Conservation (phyloP, 2,329 filamentous ascomycete species). For the Mycosphaerella sp. region DNA sequence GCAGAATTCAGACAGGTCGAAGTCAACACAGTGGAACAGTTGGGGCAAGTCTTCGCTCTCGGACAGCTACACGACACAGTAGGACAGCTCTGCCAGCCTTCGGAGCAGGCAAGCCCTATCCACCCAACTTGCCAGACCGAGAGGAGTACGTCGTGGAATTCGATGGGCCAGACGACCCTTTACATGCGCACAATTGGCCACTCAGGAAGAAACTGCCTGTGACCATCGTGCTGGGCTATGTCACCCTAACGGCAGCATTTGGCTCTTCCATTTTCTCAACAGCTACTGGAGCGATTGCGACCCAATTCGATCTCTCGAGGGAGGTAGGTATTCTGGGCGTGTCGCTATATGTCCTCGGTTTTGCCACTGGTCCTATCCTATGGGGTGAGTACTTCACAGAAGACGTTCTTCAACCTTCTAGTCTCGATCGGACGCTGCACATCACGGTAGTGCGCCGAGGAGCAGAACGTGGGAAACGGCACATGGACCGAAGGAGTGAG, state of each 20-base stretch:
- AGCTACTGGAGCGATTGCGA: slow-evolving; percentile 39
- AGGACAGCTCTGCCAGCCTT: slow-evolving; percentile 58
- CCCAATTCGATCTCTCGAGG: slow-evolving; percentile 39
- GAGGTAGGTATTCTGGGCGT: slow-evolving; percentile 35
- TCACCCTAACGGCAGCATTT: slow-evolving; percentile 62
- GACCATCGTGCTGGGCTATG: slow-evolving; percentile 62
- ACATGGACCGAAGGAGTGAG: too few relatives aligned
- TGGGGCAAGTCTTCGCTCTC: slow-evolving; percentile 44
- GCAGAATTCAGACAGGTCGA: slow-evolving; percentile 62
- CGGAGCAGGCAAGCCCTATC: slow-evolving; percentile 67
- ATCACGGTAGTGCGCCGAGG: too few relatives aligned
- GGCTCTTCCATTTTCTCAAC: slow-evolving; percentile 43
- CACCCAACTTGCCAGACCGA: slow-evolving; percentile 57
- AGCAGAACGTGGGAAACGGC: too few relatives aligned
- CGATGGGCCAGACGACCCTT: slow-evolving; percentile 71
- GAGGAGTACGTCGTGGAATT: slow-evolving; percentile 80
- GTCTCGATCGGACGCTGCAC: too few relatives aligned
- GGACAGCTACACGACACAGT: slow-evolving; percentile 27
- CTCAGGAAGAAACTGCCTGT: slow-evolving; percentile 65
- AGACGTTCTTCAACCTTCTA: too few relatives aligned
- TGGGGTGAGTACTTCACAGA: slow-evolving; percentile 28
- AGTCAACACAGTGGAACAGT: slow-evolving; percentile 68
- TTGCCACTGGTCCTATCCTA: slow-evolving; percentile 35
- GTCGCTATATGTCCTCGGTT: slow-evolving; percentile 37
- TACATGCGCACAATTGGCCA: slow-evolving; percentile 79